Conservation (phyloP, 2,329 filamentous ascomycete genomes). For the Colletotrichum sublineola region DNA sequence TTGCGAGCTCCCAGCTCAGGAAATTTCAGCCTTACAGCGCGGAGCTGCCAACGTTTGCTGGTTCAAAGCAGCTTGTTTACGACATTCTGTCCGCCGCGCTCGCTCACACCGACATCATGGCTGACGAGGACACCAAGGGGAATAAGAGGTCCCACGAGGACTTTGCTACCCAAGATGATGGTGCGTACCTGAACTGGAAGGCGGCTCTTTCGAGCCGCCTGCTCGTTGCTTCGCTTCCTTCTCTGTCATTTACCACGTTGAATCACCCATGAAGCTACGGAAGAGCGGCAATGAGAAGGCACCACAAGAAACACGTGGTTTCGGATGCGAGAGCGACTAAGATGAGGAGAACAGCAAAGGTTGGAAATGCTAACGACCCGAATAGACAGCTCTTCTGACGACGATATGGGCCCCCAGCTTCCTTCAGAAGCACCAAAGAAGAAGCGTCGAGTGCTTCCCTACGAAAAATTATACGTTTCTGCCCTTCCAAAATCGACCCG, state of each 20-base stretch:
- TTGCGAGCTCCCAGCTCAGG: constrained; percentile 5
- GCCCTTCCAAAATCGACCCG: constrained; percentile 84
- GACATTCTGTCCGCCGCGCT: background rate
- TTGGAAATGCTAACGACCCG: background rate
- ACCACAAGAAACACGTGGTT: background rate
- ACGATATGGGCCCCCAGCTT: constrained; percentile 93
- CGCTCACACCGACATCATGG: constrained; percentile 47
- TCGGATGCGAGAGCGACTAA: background rate
- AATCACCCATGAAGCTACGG: background rate
- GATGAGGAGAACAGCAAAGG: background rate
- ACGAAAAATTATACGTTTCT: constrained; percentile 95
- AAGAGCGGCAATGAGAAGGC: background rate
- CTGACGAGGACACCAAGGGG: constrained; percentile 52
- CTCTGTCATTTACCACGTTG: too few species aligned
- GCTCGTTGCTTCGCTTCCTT: background rate
- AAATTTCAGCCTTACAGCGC: constrained; percentile 34
- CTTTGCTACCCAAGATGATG: constrained; percentile 62
- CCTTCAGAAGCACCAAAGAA: constrained; percentile 84
- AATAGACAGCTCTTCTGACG: constrained; percentile 80
- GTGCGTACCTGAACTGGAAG: constrained; percentile 47
- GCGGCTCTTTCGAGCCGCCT: background rate
- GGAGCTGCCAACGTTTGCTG: background rate
- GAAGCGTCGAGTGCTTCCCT: constrained; percentile 89
- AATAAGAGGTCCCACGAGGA: constrained; percentile 71
- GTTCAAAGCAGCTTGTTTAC: background rate